phyloP scores from a whole-genome alignment of 176 grass and related monocot genomes.

The Eragrostis nindensis region DNA sequence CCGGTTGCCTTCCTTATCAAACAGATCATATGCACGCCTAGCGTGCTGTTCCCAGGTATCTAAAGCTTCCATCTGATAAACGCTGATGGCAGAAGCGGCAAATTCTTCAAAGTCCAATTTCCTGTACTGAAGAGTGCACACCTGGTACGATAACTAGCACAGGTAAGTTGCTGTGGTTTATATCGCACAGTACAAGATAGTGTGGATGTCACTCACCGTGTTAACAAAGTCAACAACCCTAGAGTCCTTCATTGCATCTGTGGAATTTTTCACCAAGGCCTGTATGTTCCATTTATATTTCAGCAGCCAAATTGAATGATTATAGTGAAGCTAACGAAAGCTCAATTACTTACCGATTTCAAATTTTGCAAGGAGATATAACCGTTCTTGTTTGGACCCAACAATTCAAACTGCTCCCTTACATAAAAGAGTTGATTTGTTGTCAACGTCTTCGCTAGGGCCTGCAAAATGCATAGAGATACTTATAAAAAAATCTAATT shows the following conservation, averaged over 20 bases:
- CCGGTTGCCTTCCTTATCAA: constrained; percentile 98
- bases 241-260: constrained; percentile 95
- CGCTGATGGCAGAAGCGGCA: constrained; percentile 79
- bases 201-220: constrained; percentile 49
- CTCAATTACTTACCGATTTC: constrained; percentile 67
- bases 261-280: constrained; percentile 90
- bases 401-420: constrained; percentile 85
- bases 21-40: constrained; percentile 80
- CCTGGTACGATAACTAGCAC: constrained; percentile 44
- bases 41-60: constrained; percentile 96
- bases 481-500: constrained; percentile 10
- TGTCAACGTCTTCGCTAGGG: constrained; percentile 92
- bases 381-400: constrained; percentile 90
- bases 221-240: constrained; percentile 96
- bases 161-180: constrained; percentile 2
- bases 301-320: constrained; percentile 17
- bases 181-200: neutral
- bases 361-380: constrained; percentile 96
- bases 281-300: constrained; percentile 41
- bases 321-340: constrained; percentile 11
- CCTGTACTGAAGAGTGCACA: constrained; percentile 99
- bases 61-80: constrained; percentile 98
- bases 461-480: constrained; percentile 61
- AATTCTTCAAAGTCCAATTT: constrained; percentile 99
- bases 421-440: constrained; percentile 84